Evolutionary conservation across 2,329 filamentous ascomycete species (phyloP).

Genomic region (Epichloe amarillans): DNA sequence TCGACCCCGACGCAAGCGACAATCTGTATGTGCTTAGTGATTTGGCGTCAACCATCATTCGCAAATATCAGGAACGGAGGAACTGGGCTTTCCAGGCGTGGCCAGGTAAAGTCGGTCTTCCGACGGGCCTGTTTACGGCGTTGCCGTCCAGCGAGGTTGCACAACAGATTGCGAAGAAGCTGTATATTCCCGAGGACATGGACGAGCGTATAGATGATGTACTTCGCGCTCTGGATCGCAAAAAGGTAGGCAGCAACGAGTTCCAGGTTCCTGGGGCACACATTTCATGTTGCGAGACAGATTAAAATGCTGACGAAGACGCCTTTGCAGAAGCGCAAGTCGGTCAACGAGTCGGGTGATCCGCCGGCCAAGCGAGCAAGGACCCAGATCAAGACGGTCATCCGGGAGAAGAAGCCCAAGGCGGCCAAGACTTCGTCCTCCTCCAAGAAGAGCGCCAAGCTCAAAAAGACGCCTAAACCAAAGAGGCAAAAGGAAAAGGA

Average conservation of each 20-base stretch:
- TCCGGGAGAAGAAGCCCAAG: constrained; percentile 26
- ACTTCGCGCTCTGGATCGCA: constrained; percentile 52
- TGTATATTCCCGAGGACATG: constrained; percentile 65
- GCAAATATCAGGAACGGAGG: constrained; percentile 74
- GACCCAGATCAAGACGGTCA: constrained; percentile 24
- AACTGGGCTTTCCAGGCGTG: constrained; percentile 79
- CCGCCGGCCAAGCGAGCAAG: constrained; percentile 26
- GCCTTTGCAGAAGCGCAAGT: constrained; percentile 41
- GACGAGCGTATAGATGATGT: constrained; percentile 64
- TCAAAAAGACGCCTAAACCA: constrained; percentile 15
- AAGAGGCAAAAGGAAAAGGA: constrained; percentile 17
- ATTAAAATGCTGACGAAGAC: constrained; percentile 12
- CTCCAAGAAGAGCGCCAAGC: constrained; percentile 14
- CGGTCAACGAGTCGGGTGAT: constrained; percentile 34
- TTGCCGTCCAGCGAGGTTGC: constrained; percentile 67
- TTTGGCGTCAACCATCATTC: constrained; percentile 67
- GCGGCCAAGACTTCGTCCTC: constrained; percentile 17
- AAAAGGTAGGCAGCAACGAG: constrained; percentile 42
- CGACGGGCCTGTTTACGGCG: constrained; percentile 62
- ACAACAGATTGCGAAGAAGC: constrained; percentile 74
- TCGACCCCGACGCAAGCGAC: constrained; percentile 54
- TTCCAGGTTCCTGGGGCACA: too few relatives aligned
- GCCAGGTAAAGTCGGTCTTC: constrained; percentile 67
- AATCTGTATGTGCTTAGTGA: constrained; percentile 80
- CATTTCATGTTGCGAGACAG: too few relatives aligned